Evolutionary conservation across 768 basidiomycete species (phyloP).

Genomic region (Guyanaporus albipodus): DNA sequence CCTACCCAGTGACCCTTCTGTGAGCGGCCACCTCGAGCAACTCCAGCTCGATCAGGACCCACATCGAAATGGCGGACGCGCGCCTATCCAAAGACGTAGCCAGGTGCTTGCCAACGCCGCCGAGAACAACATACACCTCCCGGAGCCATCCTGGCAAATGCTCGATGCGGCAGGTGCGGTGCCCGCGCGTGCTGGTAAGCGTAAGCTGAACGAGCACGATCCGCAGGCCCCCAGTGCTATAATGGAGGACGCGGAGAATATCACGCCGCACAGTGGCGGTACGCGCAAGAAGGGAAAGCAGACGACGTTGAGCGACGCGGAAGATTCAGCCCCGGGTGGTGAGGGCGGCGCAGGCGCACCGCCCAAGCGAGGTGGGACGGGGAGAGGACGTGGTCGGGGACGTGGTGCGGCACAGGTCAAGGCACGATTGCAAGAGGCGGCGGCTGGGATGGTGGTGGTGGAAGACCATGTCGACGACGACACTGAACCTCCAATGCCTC

Average conservation of each 20-base stretch:
- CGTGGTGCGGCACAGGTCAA: conserved; percentile 13
- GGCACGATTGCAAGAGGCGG: conserved; percentile 25
- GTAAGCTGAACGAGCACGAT: conserved; percentile 33
- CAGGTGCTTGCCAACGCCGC: conserved; percentile 45
- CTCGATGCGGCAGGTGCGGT: conserved; percentile 30
- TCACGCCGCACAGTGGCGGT: conserved; percentile 3
- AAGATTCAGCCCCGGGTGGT: conserved; percentile 12
- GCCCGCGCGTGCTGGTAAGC: conserved; percentile 33
- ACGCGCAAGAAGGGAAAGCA: conserved; percentile 26
- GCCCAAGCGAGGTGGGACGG: conserved; percentile 18
- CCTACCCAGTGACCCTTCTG: conserved; percentile 16
- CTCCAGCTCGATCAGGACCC: conserved; percentile 28
- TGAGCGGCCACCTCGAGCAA: conserved; percentile 32
- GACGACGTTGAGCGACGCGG: conserved; percentile 11
- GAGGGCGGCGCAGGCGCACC: conserved; percentile 1
- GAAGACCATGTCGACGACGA: conserved; percentile 28
- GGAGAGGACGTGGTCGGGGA: conserved; percentile 23
- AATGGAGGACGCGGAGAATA: conserved; percentile 18
- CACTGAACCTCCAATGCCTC: conserved; percentile 22
- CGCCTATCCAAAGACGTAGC: conserved; percentile 44
- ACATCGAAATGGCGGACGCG: conserved; percentile 12
- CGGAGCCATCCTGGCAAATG: conserved; percentile 59
- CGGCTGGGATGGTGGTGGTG: conserved; percentile 25
- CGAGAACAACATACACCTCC: conserved; percentile 37
- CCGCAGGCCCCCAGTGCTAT: conserved; percentile 26